phyloP scores from a whole-genome alignment of 2,329 filamentous ascomycete species.

The Arthroderma sp. region DNA sequence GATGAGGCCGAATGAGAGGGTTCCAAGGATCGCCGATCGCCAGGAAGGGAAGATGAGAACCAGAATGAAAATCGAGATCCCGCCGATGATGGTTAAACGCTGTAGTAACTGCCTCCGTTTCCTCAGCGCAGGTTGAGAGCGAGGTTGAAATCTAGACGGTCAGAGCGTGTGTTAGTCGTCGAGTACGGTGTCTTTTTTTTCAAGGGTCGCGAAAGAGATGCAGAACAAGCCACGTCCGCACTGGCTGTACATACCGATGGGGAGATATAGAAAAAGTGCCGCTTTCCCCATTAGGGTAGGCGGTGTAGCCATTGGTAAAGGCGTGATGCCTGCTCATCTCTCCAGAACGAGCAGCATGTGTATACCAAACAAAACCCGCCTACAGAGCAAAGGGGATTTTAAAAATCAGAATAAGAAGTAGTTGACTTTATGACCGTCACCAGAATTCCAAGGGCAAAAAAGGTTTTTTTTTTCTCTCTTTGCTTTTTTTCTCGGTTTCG shows the following conservation, averaged over 20 bases:
- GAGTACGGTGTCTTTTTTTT: background rate
- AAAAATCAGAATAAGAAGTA: too few species aligned
- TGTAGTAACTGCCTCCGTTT: constrained; percentile 60
- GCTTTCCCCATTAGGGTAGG: constrained; percentile 56
- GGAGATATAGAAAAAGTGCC: constrained; percentile 74
- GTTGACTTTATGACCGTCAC: too few species aligned
- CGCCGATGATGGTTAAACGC: constrained; percentile 48
- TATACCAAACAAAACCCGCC: background rate
- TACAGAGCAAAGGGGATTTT: background rate
- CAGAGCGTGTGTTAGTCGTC: background rate
- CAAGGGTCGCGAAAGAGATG: background rate
- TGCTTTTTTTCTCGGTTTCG: too few species aligned
- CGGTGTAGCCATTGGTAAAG: constrained; percentile 61
- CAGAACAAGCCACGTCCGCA: background rate
- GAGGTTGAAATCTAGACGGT: constrained; percentile 61
- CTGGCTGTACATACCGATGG: constrained; percentile 54
- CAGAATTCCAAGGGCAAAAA: background rate
- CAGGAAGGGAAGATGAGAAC: constrained; percentile 68
- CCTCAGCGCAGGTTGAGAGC: constrained; percentile 59
- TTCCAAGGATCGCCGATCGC: constrained; percentile 46
- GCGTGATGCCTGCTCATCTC: constrained; percentile 80
- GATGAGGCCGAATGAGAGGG: constrained; percentile 57
- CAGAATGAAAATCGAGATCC: constrained; percentile 46
- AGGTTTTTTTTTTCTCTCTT: background rate
- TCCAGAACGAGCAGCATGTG: constrained; percentile 27